A percentile compares a stretch with the other conserved stretches of the same genome.
Conservation (phyloP, 495 filamentous ascomycete species). For the Talaromyces wortmannii region DNA sequence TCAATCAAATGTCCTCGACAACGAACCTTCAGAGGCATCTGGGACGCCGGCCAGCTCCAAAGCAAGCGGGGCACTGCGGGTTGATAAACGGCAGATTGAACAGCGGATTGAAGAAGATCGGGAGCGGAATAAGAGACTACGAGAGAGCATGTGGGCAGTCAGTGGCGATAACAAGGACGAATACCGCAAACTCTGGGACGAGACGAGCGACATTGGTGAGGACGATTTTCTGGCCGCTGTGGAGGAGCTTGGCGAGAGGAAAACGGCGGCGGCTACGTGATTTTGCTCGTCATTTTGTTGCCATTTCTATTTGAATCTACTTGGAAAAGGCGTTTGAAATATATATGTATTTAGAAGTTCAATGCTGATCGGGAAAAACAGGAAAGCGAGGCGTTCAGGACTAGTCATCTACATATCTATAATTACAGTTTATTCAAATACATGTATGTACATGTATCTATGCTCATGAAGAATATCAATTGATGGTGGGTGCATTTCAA, state of each 20-base stretch:
- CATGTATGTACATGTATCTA: too few relatives aligned
- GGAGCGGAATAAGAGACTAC: constrained; percentile 82
- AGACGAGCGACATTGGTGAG: constrained; percentile 71
- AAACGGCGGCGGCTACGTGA: constrained; percentile 13
- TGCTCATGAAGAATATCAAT: too few relatives aligned
- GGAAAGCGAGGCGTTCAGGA: neutral
- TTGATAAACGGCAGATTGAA: constrained; percentile 85
- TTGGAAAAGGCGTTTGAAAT: too few relatives aligned
- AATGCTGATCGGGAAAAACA: neutral
- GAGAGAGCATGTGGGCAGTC: constrained; percentile 89
- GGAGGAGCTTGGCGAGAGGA: constrained; percentile 67
- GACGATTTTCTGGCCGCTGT: constrained; percentile 68
- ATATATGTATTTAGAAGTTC: neutral
- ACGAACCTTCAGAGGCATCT: constrained; percentile 29
- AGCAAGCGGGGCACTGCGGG: constrained; percentile 31
- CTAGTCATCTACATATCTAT: too few relatives aligned
- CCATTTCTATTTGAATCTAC: too few relatives aligned
- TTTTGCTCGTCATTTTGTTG: neutral
- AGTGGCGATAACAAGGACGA: constrained; percentile 49
- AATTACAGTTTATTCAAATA: too few relatives aligned
- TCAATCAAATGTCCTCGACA: constrained; percentile 26
- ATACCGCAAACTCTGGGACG: constrained; percentile 69
- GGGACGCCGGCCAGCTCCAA: constrained; percentile 20
- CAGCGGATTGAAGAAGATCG: constrained; percentile 96
- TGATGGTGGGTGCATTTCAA: too few relatives aligned